Percentiles rank a stretch among this genome's conserved stretches.
Evolutionary conservation across 768 basidiomycete genomes (phyloP).

Genomic region (Tulasnella sp.): DNA sequence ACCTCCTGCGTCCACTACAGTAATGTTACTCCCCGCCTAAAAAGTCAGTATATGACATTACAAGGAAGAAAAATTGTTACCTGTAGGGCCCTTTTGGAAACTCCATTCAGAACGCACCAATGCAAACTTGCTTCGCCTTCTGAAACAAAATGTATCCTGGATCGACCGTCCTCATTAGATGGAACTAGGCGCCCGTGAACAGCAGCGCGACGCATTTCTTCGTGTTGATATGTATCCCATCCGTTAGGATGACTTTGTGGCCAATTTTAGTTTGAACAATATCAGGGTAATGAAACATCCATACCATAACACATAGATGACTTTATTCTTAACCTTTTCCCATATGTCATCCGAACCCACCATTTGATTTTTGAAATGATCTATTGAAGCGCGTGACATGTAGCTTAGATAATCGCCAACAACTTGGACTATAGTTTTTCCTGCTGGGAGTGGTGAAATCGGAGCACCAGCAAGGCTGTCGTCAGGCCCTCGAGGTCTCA

Average conservation of each 20-base stretch:
- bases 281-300: background rate
- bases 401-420: constrained; percentile 1
- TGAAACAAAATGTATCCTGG: constrained; percentile 34
- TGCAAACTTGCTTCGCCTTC: constrained; percentile 45
- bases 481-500: background rate
- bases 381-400: background rate
- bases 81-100: constrained; percentile 25
- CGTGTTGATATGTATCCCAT: constrained; percentile 36
- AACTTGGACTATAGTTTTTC: background rate
- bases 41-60: background rate
- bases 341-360: too few relatives aligned
- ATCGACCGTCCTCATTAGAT: constrained; percentile 28
- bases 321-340: background rate
- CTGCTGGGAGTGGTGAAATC: background rate
- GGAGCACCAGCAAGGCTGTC: background rate
- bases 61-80: background rate
- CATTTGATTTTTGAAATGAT: too few relatives aligned
- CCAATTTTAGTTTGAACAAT: background rate
- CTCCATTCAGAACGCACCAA: constrained; percentile 32
- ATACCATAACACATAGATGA: background rate
- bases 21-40: constrained; percentile 19
- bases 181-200: constrained; percentile 32
- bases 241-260: constrained; percentile 32
- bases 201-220: constrained; percentile 34
- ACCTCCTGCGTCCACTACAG: constrained; percentile 42